Evolutionary conservation across 306 rosid species (phyloP).

Genomic region (Oemleria cerasiformis): DNA sequence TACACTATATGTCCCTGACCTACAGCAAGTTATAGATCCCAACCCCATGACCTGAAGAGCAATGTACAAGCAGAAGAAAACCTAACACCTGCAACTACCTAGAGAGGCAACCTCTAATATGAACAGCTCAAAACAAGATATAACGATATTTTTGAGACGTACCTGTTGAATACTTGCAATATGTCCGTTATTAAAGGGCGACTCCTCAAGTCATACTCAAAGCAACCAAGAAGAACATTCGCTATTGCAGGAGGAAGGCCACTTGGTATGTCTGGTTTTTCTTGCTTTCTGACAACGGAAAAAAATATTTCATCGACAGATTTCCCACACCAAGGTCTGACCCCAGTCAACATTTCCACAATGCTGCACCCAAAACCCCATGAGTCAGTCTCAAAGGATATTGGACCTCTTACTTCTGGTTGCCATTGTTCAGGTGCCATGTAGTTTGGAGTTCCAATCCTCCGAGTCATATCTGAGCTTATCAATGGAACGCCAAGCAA

Average conservation of each 20-base stretch:
- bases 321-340: constrained; percentile 75
- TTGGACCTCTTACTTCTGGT: constrained; percentile 84
- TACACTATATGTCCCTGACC: neutral
- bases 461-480: constrained; percentile 50
- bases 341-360: constrained; percentile 89
- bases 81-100: constrained; percentile 9
- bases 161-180: constrained; percentile 69
- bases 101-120: neutral
- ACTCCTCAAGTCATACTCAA: constrained; percentile 88
- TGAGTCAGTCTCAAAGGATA: constrained; percentile 83
- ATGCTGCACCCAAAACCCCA: constrained; percentile 93
- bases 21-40: neutral
- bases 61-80: neutral
- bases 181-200: constrained; percentile 75
- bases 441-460: constrained; percentile 91
- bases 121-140: neutral
- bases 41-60: neutral
- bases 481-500: constrained; percentile 59
- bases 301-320: constrained; percentile 56
- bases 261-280: constrained; percentile 69
- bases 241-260: constrained; percentile 81
- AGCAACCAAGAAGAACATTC: constrained; percentile 74
- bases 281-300: constrained; percentile 66
- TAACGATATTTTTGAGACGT: constrained; percentile 7
- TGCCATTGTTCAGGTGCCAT: constrained; percentile 99